phyloP scores from a whole-genome alignment of 306 rosid species.

The Pyrus betulifolia region DNA sequence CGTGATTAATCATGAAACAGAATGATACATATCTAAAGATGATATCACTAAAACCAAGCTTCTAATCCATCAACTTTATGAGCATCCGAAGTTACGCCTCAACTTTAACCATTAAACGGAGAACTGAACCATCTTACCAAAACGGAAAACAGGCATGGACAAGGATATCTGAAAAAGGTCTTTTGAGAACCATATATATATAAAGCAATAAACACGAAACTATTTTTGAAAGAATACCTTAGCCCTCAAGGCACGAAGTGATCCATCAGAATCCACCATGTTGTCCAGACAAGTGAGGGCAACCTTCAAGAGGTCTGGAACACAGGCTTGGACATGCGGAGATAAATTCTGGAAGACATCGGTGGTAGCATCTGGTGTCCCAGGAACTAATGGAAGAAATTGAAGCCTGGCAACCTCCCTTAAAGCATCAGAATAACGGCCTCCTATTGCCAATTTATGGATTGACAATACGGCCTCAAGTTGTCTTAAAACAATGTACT shows the following conservation, averaged over 20 bases:
- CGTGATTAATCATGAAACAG: slow-evolving; percentile 2
- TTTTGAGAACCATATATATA: background rate
- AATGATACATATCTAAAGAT: background rate
- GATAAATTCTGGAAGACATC: slow-evolving; percentile 71
- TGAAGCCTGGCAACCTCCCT: slow-evolving; percentile 92
- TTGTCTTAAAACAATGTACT: slow-evolving; percentile 84
- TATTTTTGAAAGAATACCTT: slow-evolving; percentile 40
- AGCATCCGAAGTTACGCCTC: background rate
- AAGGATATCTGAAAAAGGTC: no score
- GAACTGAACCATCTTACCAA: background rate
- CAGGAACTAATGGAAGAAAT: slow-evolving; percentile 88
- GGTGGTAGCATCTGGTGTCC: slow-evolving; percentile 55
- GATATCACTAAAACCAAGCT: background rate
- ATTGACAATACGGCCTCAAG: slow-evolving; percentile 81
- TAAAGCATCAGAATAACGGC: slow-evolving; percentile 64
- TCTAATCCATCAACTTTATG: background rate
- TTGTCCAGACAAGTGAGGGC: slow-evolving; percentile 88
- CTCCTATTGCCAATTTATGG: slow-evolving; percentile 79
- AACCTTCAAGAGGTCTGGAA: slow-evolving; percentile 82
- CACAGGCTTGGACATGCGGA: slow-evolving; percentile 87
- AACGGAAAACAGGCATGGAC: background rate
- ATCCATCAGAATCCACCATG: slow-evolving; percentile 77
- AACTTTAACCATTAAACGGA: background rate
- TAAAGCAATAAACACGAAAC: background rate
- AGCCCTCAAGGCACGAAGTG: slow-evolving; percentile 88